These are phyloP conservation scores for Ophiobolus disseminans DNA, from an alignment of 2,329 filamentous ascomycete genomes.

Conservation along the genomic window DNA sequence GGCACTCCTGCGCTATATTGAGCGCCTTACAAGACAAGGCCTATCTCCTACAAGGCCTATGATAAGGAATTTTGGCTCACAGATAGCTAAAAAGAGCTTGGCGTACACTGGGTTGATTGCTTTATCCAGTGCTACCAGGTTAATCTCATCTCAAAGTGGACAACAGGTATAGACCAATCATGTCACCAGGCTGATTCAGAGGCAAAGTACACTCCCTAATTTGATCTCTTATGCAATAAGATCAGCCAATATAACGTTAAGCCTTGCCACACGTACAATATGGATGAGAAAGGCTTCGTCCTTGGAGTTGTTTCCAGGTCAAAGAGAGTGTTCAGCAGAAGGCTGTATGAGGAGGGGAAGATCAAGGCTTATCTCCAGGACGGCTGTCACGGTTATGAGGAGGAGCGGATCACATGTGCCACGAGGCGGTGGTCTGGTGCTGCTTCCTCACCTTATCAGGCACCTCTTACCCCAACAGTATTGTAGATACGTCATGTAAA, in stretches of 20 bases:
- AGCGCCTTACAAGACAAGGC: constrained; percentile 11
- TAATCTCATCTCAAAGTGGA: constrained; percentile 15
- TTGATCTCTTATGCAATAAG: constrained; percentile 14
- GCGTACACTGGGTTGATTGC: constrained; percentile 17
- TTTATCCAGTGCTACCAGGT: constrained; percentile 13
- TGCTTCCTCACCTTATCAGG: no score
- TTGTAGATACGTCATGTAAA: no score
- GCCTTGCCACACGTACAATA: not conserved
- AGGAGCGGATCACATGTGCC: no score
- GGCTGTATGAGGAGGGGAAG: no score
- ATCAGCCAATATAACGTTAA: not conserved
- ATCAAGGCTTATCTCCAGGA: no score
- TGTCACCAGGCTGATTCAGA: constrained; percentile 19
- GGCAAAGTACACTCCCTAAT: constrained; percentile 20
- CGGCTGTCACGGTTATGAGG: no score
- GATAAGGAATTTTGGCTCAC: constrained; percentile 15
- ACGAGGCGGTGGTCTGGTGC: no score
- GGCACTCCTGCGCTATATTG: constrained; percentile 21
- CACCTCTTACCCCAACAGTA: no score
- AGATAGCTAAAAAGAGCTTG: constrained; percentile 17
- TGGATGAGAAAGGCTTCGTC: not conserved
- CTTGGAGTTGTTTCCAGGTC: no score
- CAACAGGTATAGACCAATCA: constrained; percentile 15
- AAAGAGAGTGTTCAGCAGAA: no score
- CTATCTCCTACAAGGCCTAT: constrained; percentile 22